Evolutionary conservation across 345 rosid species (phyloP).

Genomic region (Eucalyptus virginea): DNA sequence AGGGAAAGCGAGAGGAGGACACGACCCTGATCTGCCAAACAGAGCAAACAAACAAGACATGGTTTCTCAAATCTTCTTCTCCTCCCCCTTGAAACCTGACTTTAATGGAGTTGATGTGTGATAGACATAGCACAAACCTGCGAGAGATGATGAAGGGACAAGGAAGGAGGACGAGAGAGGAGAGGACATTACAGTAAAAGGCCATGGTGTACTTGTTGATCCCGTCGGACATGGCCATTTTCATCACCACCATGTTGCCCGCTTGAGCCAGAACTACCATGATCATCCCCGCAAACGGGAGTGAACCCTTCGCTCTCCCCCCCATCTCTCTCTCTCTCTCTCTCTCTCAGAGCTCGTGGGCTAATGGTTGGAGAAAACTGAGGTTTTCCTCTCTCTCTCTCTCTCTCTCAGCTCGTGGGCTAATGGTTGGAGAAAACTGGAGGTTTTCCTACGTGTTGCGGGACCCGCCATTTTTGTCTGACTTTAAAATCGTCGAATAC

Average conservation of each 20-base stretch:
- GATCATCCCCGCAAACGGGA: slow-evolving; percentile 32
- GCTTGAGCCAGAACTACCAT: slow-evolving; percentile 57
- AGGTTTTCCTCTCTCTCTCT: not conserved
- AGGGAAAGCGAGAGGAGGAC: slow-evolving; percentile 31
- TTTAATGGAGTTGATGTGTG: not conserved
- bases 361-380: not conserved
- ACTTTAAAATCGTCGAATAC: not conserved
- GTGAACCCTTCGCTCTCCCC: not conserved
- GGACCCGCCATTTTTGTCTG: not conserved
- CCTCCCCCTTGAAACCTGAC: not conserved
- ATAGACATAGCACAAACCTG: slow-evolving; percentile 6
- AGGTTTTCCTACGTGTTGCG: not conserved
- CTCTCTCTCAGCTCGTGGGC: not conserved
- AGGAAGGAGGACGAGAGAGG: slow-evolving; percentile 48
- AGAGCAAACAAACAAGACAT: not conserved
- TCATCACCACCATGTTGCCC: slow-evolving; percentile 38
- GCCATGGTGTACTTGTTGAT: slow-evolving; percentile 35
- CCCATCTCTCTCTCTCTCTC: not conserved
- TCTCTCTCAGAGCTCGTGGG: not conserved
- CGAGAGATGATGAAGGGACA: slow-evolving; percentile 25
- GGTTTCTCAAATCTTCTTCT: not conserved
- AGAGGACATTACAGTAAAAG: slow-evolving; percentile 43
- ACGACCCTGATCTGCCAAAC: slow-evolving; percentile 18
- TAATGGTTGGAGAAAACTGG: not conserved
- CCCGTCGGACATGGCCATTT: slow-evolving; percentile 46